phyloP scores from a whole-genome alignment of 805 yeast genomes.

The Saccharomycopsis babjevae region DNA sequence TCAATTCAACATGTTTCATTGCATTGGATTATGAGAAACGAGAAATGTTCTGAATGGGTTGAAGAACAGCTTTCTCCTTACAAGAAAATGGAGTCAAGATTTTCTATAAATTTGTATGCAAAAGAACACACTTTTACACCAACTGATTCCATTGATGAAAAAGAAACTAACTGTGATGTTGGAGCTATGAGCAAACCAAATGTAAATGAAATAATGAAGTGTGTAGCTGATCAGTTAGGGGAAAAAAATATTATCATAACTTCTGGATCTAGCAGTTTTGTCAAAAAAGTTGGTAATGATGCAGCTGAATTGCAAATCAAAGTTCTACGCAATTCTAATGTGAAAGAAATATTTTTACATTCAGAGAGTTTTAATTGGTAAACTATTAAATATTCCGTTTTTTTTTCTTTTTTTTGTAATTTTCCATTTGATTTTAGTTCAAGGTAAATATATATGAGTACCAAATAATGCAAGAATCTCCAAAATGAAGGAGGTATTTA shows the following conservation, averaged over 20 bases:
- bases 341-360: conserved; percentile 40
- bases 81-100: not conserved
- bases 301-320: conserved; percentile 34
- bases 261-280: conserved; percentile 38
- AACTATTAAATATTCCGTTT: conserved; percentile 10
- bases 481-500: too few relatives aligned
- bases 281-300: conserved; percentile 29
- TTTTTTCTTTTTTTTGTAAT: not conserved
- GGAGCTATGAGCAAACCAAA: not conserved
- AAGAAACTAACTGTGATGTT: not conserved
- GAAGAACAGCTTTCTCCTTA: conserved; percentile 26
- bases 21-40: conserved; percentile 34
- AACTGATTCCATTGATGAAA: not conserved
- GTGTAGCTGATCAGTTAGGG: conserved; percentile 4
- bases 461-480: too few relatives aligned
- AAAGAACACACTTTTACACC: not conserved
- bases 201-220: not conserved
- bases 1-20: conserved; percentile 28
- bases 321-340: conserved; percentile 19
- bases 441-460: too few relatives aligned
- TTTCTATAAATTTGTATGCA: not conserved
- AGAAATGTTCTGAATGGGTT: conserved; percentile 32
- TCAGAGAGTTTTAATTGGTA: conserved; percentile 43
- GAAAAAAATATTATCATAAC: conserved; percentile 33
- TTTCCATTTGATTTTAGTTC: not conserved